These are phyloP conservation scores for Polytrichum commune DNA, from an alignment of 225 moss, liverwort and hornwort species.

Conservation along the genomic window DNA sequence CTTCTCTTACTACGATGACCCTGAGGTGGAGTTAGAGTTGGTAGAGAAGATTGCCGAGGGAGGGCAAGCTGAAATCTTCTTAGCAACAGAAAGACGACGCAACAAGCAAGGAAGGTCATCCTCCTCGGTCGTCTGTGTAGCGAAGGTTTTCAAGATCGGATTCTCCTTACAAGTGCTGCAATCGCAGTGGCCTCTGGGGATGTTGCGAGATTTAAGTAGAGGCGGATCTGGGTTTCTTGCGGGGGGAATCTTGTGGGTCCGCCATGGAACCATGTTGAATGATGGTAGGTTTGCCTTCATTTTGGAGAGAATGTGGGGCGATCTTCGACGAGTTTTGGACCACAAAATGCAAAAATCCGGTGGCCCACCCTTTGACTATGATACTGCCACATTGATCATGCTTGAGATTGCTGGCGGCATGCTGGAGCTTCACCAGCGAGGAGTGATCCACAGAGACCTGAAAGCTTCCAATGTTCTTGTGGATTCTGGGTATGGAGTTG, in stretches of 20 bases:
- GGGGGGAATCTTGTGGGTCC: neutral
- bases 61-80: constrained; percentile 3
- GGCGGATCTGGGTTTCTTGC: neutral
- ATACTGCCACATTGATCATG: constrained; percentile 12
- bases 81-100: neutral
- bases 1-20: neutral
- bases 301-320: constrained; percentile 1
- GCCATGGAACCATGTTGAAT: neutral
- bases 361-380: neutral
- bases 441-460: constrained; percentile 11
- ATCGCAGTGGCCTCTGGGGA: constrained; percentile 5
- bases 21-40: neutral
- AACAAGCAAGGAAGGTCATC: neutral
- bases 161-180: neutral
- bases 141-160: neutral
- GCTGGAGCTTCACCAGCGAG: neutral
- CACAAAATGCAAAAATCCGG: neutral
- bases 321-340: constrained; percentile 9
- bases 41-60: neutral
- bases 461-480: constrained; percentile 20
- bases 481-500: neutral
- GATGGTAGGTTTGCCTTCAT: neutral
- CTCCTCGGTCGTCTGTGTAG: neutral
- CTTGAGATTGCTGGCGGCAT: constrained; percentile 6
- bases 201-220: neutral